A percentile compares a stretch with the other conserved stretches of the same genome.
Conservation (phyloP, 2,329 filamentous ascomycete species). For the Amphichorda felina region DNA sequence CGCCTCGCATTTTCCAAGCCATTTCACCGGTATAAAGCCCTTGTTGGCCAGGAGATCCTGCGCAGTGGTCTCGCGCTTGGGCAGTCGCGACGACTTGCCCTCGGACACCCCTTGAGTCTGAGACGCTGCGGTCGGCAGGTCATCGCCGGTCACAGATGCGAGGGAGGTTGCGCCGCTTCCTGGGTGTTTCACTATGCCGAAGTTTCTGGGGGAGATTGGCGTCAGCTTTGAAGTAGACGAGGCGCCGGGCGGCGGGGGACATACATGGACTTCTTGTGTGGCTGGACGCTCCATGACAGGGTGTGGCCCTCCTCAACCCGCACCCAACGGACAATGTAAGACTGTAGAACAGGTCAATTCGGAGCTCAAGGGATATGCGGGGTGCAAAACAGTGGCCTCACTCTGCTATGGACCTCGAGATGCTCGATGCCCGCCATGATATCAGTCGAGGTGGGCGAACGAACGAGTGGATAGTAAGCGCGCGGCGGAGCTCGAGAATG, state of each 20-base stretch:
- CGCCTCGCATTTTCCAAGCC: constrained; percentile 91
- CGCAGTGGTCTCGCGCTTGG: constrained; percentile 48
- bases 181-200: constrained; percentile 95
- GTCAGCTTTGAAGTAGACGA: constrained; percentile 6
- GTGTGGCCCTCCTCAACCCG: constrained; percentile 82
- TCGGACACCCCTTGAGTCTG: constrained; percentile 27
- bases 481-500: no score
- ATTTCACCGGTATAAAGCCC: constrained; percentile 61
- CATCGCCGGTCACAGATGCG: constrained; percentile 25
- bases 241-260: constrained; percentile 8
- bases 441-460: neutral
- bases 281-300: constrained; percentile 95
- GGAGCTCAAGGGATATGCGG: neutral
- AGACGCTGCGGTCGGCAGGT: constrained; percentile 34
- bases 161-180: constrained; percentile 50
- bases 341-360: constrained; percentile 37
- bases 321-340: constrained; percentile 96
- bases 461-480: no score
- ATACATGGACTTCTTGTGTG: constrained; percentile 92
- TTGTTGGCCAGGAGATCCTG: constrained; percentile 53
- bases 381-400: constrained; percentile 22
- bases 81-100: constrained; percentile 33
- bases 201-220: constrained; percentile 49
- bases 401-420: constrained; percentile 95
- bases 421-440: constrained; percentile 91